Evolutionary conservation across 2,329 filamentous ascomycete species (phyloP).

Genomic region (Coniochaeta sp.): DNA sequence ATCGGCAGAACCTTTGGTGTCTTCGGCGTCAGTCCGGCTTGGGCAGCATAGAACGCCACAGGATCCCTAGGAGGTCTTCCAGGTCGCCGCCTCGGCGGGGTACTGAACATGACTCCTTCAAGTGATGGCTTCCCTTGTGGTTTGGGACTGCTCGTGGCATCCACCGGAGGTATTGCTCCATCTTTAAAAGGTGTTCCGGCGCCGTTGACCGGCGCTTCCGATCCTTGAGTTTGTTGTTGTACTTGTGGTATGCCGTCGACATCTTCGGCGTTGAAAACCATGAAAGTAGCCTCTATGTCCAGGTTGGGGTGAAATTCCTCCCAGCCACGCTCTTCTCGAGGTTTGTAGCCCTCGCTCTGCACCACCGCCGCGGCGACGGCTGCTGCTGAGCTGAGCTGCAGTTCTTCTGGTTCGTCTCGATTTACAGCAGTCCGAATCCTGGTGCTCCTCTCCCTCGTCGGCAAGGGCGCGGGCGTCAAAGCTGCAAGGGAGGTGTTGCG

Average conservation of each 20-base stretch:
- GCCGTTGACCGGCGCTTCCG: slow-evolving; percentile 31
- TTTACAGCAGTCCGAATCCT: slow-evolving; percentile 45
- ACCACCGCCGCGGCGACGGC: slow-evolving; percentile 81
- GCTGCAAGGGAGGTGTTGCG: slow-evolving; percentile 41
- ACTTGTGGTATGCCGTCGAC: slow-evolving; percentile 66
- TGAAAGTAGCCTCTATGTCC: slow-evolving; percentile 75
- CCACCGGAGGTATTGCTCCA: slow-evolving; percentile 30
- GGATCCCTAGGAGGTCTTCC: slow-evolving; percentile 43
- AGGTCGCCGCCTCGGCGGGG: slow-evolving; percentile 33
- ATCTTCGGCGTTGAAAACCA: slow-evolving; percentile 73
- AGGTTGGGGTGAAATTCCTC: slow-evolving; percentile 96
- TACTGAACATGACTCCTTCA: slow-evolving; percentile 8
- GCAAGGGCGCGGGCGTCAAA: slow-evolving; percentile 36
- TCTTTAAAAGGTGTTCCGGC: slow-evolving; percentile 38
- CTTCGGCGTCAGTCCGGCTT: slow-evolving; percentile 38
- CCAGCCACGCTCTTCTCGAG: slow-evolving; percentile 92
- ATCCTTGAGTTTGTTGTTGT: slow-evolving; percentile 23
- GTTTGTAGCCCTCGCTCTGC: slow-evolving; percentile 94
- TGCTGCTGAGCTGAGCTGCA: slow-evolving; percentile 79
- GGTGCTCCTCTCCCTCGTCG: slow-evolving; percentile 50
- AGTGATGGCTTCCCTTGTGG: slow-evolving; percentile 23
- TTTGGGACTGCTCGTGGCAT: slow-evolving; percentile 33
- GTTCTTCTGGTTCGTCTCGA: slow-evolving; percentile 45
- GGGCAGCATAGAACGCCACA: slow-evolving; percentile 44
- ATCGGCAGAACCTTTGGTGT: slow-evolving; percentile 65